Conservation (phyloP, 441 rosid genomes). For the Daphne laureola region DNA sequence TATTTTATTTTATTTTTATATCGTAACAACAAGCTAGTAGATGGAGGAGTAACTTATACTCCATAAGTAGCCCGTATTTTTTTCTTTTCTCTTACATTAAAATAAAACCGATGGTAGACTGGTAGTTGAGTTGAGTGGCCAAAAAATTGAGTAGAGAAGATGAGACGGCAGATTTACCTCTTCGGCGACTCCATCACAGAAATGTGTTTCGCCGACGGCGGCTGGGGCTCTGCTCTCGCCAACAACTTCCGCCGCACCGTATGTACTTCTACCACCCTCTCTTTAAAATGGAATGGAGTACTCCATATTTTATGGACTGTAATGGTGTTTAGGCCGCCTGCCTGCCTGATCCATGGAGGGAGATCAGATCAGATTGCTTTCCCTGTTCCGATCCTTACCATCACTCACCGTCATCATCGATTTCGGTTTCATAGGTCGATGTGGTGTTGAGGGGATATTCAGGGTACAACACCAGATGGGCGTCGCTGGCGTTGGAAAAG, state of each 20-base stretch:
- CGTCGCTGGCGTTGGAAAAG: slow-evolving; percentile 32
- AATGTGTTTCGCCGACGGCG: slow-evolving; percentile 37
- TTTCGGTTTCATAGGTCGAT: slow-evolving; percentile 9
- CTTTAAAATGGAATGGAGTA: no score
- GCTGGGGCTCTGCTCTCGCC: slow-evolving; percentile 51
- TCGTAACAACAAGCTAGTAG: no score
- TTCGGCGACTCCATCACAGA: slow-evolving; percentile 73
- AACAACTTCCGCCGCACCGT: slow-evolving; percentile 46
- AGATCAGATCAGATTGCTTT: no score
- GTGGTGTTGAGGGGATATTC: slow-evolving; percentile 16
- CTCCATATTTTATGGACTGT: slow-evolving; percentile 8
- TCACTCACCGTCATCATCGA: not conserved
- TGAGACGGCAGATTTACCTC: slow-evolving; percentile 46
- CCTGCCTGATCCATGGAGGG: no score
- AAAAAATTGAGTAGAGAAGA: no score
- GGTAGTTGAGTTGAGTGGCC: no score
- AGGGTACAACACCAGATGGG: slow-evolving; percentile 60
- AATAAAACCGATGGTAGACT: no score
- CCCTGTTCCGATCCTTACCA: not conserved
- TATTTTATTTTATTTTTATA: no score
- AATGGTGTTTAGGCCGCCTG: slow-evolving; percentile 28
- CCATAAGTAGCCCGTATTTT: no score
- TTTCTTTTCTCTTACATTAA: no score
- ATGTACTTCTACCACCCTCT: not conserved
- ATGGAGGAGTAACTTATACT: no score